phyloP scores from a whole-genome alignment of 768 basidiomycete genomes.

The Leucocoprinus sp. region DNA sequence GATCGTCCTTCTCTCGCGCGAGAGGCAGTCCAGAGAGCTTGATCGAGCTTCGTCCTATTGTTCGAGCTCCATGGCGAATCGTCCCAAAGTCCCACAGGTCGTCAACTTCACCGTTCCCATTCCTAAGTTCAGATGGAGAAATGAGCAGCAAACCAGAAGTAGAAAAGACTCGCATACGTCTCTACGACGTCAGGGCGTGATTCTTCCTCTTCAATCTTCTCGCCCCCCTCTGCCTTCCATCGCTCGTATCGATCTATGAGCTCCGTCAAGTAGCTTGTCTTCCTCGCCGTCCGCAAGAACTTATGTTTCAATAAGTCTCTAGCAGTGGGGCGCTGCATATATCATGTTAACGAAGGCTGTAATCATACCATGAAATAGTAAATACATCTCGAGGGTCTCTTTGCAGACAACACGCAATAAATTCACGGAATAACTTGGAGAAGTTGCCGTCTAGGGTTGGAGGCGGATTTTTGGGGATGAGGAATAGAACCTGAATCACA shows the following conservation, averaged over 20 bases:
- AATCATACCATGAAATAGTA: conserved; percentile 10
- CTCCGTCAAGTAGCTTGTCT: conserved; percentile 90
- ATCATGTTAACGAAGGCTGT: conserved; percentile 13
- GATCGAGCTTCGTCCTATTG: conserved; percentile 62
- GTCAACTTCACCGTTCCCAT: conserved; percentile 52
- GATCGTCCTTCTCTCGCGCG: conserved; percentile 74
- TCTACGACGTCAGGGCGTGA: conserved; percentile 47
- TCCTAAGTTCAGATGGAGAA: conserved; percentile 25
- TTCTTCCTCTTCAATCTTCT: conserved; percentile 64
- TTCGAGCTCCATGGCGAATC: conserved; percentile 67
- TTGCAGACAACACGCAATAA: conserved; percentile 87
- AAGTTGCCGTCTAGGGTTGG: conserved; percentile 87
- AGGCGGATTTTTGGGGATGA: conserved; percentile 97
- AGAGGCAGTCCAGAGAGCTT: conserved; percentile 58
- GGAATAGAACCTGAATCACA: conserved; percentile 75
- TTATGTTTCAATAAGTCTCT: conserved; percentile 94
- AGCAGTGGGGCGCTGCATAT: conserved; percentile 78
- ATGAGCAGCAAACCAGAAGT: conserved; percentile 4
- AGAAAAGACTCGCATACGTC: conserved; percentile 35
- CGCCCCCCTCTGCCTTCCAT: conserved; percentile 88
- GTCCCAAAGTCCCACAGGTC: conserved; percentile 99
- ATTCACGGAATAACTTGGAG: conserved; percentile 89
- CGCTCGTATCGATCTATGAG: conserved; percentile 91
- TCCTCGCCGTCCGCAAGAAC: conserved; percentile 91
- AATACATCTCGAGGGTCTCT: conserved; percentile 87